Conservation (phyloP, 371 early-diverging fungal genomes). For the Mucor sp. region DNA sequence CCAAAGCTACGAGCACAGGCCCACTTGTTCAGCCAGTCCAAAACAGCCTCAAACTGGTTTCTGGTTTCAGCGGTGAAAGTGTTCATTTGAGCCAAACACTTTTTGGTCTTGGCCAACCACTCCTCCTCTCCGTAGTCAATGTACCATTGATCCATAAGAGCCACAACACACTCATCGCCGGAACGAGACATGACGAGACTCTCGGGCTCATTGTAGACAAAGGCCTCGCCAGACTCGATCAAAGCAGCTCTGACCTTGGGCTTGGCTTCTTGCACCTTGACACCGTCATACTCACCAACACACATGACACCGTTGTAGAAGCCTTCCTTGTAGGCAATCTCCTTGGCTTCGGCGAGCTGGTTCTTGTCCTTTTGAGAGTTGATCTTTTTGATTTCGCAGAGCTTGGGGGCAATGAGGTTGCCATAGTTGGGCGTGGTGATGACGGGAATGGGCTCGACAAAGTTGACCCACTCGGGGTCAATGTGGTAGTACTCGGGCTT, state of each 20-base stretch:
- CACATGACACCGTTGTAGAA: constrained; percentile 94
- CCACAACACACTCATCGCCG: constrained; percentile 99
- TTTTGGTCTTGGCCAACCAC: constrained; percentile 87
- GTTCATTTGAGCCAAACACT: constrained; percentile 87
- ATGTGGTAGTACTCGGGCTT: constrained; percentile 94
- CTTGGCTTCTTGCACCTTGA: constrained; percentile 93
- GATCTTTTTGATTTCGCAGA: constrained; percentile 92
- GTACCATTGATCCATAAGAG: constrained; percentile 99
- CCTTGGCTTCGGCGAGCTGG: constrained; percentile 94
- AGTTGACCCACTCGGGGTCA: constrained; percentile 83
- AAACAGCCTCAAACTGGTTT: constrained; percentile 83
- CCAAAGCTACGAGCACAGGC: constrained; percentile 99
- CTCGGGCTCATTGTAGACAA: constrained; percentile 98
- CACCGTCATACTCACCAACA: constrained; percentile 81
- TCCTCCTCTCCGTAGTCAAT: constrained; percentile 96
- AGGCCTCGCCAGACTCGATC: constrained; percentile 74
- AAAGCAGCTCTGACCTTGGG: constrained; percentile 77
- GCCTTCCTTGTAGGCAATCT: constrained; percentile 95
- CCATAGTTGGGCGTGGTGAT: constrained; percentile 89
- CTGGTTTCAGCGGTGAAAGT: constrained; percentile 87
- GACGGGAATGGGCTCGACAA: constrained; percentile 84
- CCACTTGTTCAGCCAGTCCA: constrained; percentile 99
- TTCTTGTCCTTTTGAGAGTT: constrained; percentile 92
- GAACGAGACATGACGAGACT: constrained; percentile 94
- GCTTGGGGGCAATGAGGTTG: constrained; percentile 78